Evolutionary conservation across 2,329 filamentous ascomycete genomes (phyloP), one percentile per base, ranked within the genome.

Genomic region (Monilinia laxa): DNA sequence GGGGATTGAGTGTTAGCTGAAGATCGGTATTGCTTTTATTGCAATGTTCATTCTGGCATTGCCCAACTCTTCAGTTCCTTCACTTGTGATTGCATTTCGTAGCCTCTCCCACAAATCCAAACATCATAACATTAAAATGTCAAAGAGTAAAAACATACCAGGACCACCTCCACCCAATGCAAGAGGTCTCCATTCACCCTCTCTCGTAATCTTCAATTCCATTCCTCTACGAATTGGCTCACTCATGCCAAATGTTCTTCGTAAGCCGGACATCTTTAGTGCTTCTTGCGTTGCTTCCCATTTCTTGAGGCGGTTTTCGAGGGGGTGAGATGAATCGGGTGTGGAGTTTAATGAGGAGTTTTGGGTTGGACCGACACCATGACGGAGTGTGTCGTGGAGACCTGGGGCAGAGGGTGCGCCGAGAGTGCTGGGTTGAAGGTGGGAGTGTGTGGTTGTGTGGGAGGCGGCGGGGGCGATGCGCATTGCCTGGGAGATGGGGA

Each of bases 221-320:
- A 99, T 97, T 69, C 90, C 91, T 65, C 94, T 87, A 67, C 93
- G 88, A 74, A 98, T 88, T 3, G 95, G 95, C 85, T 98, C 95
- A 35, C 91, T 92, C 75, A 97, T 89, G 71, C 95, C 95, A 79
- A 93, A 98, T 57, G 92, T 89, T 72, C 92, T 90, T 71, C 92
- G 88, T 74, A 98, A 86, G 63, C 88, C 85, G 81, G 93, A 88
- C 91, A 97, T 95, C 80, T 96, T 95, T 77, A 97, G 80, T 45
- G 82, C 79, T 74, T 97, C 90, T 81, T 97, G 94, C 53, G 93
- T 97, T 67, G 89, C 84, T 80, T 94, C 91, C 95, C 95, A 99
- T 76, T 88, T 86, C 76, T 89, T 86, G 68, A 99, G 90, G 70
- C 95, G 93, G 64, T 91, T 84, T 81, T 98, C 95, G 75, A 99